Conservation (phyloP, 495 filamentous ascomycete genomes). For the Penicillium macrosclerotiorum region DNA sequence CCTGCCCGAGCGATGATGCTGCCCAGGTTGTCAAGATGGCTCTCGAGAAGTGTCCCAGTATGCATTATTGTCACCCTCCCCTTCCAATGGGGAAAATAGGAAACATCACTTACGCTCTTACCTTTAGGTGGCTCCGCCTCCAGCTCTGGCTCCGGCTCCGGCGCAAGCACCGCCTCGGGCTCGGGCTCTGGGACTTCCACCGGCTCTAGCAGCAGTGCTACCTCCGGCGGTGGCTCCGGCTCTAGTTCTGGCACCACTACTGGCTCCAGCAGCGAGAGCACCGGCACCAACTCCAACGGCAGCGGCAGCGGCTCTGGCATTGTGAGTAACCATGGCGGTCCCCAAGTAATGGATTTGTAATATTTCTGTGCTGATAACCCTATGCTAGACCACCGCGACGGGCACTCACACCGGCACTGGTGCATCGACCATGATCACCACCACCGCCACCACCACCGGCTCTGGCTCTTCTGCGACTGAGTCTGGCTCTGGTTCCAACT, state of each 20-base stretch:
- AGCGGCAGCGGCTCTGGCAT: slow-evolving; percentile 1
- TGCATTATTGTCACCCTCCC: not conserved
- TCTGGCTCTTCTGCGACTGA: slow-evolving; percentile 18
- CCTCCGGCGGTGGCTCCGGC: not conserved
- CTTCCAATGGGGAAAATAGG: not conserved
- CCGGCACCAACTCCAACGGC: slow-evolving; percentile 12
- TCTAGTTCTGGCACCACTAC: not conserved
- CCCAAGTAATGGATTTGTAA: no score
- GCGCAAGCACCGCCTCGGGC: slow-evolving; percentile 8
- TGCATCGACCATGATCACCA: slow-evolving; percentile 10
- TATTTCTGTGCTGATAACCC: not conserved
- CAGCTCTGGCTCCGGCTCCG: slow-evolving; percentile 17
- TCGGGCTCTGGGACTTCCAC: slow-evolving; percentile 11
- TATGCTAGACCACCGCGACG: not conserved
- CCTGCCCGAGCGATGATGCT: slow-evolving; percentile 54
- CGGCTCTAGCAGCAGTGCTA: slow-evolving; percentile 16
- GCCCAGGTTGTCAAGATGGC: slow-evolving; percentile 36
- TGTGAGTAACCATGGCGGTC: not conserved
- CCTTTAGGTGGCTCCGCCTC: slow-evolving; percentile 12
- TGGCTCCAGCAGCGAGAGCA: slow-evolving; percentile 1
- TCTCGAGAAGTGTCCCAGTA: slow-evolving; percentile 34
- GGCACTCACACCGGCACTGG: slow-evolving; percentile 2
- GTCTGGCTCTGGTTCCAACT: not conserved
- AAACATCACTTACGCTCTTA: slow-evolving; percentile 3
- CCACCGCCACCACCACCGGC: slow-evolving; percentile 17